Evolutionary conservation across 495 filamentous ascomycete genomes (phyloP), one percentile per base, ranked within the genome.

Genomic region (Tuber indicum): DNA sequence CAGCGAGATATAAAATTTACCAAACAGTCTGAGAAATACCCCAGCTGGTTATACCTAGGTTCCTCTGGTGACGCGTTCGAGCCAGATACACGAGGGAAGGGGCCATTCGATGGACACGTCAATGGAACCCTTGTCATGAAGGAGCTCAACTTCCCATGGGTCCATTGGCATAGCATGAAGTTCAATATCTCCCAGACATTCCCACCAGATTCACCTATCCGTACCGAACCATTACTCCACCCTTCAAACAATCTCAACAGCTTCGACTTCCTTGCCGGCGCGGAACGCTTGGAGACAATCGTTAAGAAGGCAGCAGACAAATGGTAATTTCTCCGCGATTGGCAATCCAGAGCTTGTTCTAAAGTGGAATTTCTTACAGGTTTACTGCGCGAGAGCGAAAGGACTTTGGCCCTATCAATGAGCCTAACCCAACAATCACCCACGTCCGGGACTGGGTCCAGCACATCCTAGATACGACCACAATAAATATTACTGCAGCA

Each of bases 91-190:
- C 26, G 26, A 12, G 72, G 72, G 1, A 45, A 23, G 16, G 76
- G 76, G 12, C 76, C 76, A 26, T 77, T 77, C 76, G 70, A 70
- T 45, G 76, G 76, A 19, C 76, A 77, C 62, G 76, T 71, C 72
- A 75, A 77, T 47, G 76, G 76, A 5, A 17, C 72, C 23, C 58
- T 77, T 7, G 72, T 77, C 16, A 77, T 77, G 76, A 77, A 71
- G 45, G 76, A 77, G 44, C 72, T 71, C 32, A 23, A 19, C 12
- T 41, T 23, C 7, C 76, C 75, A 8, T 77, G 76, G 72, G 7
- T 77, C 14, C 72, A 74, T 70, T 75, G 72, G 72, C 72, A 71
- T 36, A 71, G 72, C 62, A 74, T 42, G 26, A 52, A 41, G 46
- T 43, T 74, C 49, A 32, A 41, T 39, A 72, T 75, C 26, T 47